Conservation (phyloP, 2,329 filamentous ascomycete species). For the Lecanosticta acicola region DNA sequence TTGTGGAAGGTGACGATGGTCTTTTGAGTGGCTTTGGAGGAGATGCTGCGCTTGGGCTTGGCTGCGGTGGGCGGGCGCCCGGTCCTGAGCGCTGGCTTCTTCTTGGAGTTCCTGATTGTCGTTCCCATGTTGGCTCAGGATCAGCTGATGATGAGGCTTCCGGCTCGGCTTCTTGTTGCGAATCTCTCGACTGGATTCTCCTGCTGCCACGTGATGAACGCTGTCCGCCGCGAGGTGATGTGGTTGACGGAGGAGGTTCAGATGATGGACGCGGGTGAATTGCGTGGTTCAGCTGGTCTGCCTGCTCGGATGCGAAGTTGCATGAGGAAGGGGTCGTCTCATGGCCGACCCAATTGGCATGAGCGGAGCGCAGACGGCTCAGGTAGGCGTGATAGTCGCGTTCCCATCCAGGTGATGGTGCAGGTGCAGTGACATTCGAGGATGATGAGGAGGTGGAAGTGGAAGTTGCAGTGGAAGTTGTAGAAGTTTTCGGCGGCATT, state of each 20-base stretch:
- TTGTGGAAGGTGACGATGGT: conserved; percentile 55
- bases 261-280: not conserved
- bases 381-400: not conserved
- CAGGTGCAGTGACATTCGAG: not conserved
- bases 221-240: not conserved
- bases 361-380: not conserved
- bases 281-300: not conserved
- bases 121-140: conserved; percentile 48
- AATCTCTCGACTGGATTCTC: not conserved
- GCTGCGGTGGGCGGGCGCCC: conserved; percentile 42
- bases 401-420: not conserved
- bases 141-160: not conserved
- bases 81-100: conserved; percentile 17
- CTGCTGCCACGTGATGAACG: not conserved
- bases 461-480: not conserved
- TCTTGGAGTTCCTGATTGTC: not conserved
- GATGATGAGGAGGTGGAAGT: not conserved
- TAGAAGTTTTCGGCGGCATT: not conserved
- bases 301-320: not conserved
- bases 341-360: not conserved
- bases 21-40: conserved; percentile 53
- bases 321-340: not conserved
- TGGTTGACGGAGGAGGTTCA: not conserved
- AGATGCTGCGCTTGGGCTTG: conserved; percentile 39
- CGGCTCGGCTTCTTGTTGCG: not conserved